Conservation (phyloP, 305 asterid genomes). For the Plantago lanceolata region DNA sequence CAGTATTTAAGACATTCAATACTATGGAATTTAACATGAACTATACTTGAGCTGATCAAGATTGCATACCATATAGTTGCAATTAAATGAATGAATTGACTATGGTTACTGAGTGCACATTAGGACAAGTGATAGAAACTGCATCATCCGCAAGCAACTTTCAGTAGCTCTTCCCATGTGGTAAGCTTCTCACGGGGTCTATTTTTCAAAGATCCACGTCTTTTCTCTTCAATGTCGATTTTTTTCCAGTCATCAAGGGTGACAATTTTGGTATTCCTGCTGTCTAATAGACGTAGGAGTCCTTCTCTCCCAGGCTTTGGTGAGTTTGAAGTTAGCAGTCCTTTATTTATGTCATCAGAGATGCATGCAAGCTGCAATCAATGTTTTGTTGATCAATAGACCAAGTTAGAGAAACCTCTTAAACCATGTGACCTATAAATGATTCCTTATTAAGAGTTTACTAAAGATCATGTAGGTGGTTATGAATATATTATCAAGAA, state of each 20-base stretch:
- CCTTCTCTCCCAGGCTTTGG: conserved; percentile 68
- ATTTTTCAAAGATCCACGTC: conserved; percentile 48
- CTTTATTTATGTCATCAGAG: conserved; percentile 53
- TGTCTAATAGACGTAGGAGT: conserved; percentile 47
- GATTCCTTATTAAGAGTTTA: neutral
- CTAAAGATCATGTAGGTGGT: neutral
- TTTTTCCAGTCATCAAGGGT: conserved; percentile 60
- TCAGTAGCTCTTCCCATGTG: conserved; percentile 64
- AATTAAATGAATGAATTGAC: neutral
- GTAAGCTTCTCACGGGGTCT: conserved; percentile 72
- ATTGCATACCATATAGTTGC: neutral
- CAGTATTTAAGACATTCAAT: neutral
- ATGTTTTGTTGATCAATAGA: conserved; percentile 10
- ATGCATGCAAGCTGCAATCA: conserved; percentile 58
- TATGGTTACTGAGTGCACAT: neutral
- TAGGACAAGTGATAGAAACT: neutral
- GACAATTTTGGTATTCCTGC: conserved; percentile 48
- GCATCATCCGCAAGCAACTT: conserved; percentile 41
- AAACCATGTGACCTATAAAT: neutral
- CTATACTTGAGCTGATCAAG: neutral
- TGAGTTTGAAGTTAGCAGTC: conserved; percentile 36
- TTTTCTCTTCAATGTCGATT: conserved; percentile 63
- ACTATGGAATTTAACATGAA: neutral
- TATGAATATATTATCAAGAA: conserved; percentile 10
- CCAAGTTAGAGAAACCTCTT: conserved; percentile 1